Evolutionary conservation across 352 stramenopile genomes (phyloP), one percentile per base, ranked within the genome.

Genomic region (Globisporangium alternatum): DNA sequence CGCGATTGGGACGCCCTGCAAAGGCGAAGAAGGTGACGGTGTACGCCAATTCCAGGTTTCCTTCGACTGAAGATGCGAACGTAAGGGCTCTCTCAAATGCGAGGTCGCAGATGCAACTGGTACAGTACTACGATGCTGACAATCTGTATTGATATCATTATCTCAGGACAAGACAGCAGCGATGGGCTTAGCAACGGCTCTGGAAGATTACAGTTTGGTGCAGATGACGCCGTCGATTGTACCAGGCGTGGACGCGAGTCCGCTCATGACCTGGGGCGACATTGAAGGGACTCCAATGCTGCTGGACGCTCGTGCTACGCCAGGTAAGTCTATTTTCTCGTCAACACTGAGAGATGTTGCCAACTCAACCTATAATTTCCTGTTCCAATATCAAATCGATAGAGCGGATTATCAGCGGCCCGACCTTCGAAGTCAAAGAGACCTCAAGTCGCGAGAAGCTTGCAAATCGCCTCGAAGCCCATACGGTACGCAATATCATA

Each of bases 251-350:
- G 75, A 91, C 65, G 80, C 77, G 6, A 93, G 81, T 63, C 87
- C 87, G 28, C 54, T 96, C 13, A 91, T 96, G 78, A 96, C 87
- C 0, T 96, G 87, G 87, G 87, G 87, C 33, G 78, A 87, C 17
- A 94, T 96, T 61, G 87, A 93, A 77, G 79, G 69, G 22, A 96
- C 87, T 19, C 87, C 87, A 8, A 80, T 85, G 60, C 75, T 83
- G 45, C 69, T 94, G 13, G 71, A 78, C 21, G 61, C 70, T 6
- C 25, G 65, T 43, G 64, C 67, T 3, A 79, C 70, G 2, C 67
- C 75, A 78, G 74, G 85, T 93, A 65, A 5, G 48, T 12, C 13
- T 30, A 21, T 10, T 52, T 13, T 1, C 22, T 25, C 48, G 33
- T 4, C 13, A 66, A 8, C 35, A 15, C 15, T 2, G 25, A 6